Base-by-base conservation (phyloP, 768 basidiomycete genomes). In the Phanerodontia chrysosporium region DNA sequence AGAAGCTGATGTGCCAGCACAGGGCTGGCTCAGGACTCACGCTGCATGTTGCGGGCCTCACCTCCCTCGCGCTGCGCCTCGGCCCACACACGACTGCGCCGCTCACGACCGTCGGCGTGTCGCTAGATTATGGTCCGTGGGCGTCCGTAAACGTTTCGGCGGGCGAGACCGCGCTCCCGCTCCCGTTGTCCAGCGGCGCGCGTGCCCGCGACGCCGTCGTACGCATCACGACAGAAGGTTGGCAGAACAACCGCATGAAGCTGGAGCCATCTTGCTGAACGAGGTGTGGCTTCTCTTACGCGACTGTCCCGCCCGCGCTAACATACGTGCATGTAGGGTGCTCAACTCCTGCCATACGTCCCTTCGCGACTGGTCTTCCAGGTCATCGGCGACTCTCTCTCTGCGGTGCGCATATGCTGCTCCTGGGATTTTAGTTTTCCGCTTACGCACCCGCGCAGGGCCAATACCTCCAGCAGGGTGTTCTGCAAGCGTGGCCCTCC, bases 1-100 rank as follows among this genome's bases (percentile, higher is more conserved):
- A 28, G 14, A 30, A 16, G 46, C 30, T 35, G 39, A 27, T 42
- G 24, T 36, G 0, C 46, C 16, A 48, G n/a, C 54, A n/a, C n/a
- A 83, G 83, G 82, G 78, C 78, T 21, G 75, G 80, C 22, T 81
- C 80, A 22, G 81, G 83, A 0, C 75, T 84, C 68, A 83, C 84
- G 66, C 59, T 84, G 3, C 68, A 79, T 53, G 74, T 79, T 32
- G 61, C 72, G 32, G 76, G 78, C 61, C 73, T 84, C 28, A 64
- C 70, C 29, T 72, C 76, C 1, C 61, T 84, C 16, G 59, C 72
- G 0, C 66, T 84, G 48, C 77, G 78, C 51, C 74, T 84, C 9
- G 83, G 82, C 18, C 65, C 71, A 1, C 75, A 80, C 62, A 83
- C 83, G 1, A 82, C 80, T 0, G 32, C 73, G 0, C 83, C 83